Conservation (phyloP, 306 rosid genomes). For the Fagus sylvatica region DNA sequence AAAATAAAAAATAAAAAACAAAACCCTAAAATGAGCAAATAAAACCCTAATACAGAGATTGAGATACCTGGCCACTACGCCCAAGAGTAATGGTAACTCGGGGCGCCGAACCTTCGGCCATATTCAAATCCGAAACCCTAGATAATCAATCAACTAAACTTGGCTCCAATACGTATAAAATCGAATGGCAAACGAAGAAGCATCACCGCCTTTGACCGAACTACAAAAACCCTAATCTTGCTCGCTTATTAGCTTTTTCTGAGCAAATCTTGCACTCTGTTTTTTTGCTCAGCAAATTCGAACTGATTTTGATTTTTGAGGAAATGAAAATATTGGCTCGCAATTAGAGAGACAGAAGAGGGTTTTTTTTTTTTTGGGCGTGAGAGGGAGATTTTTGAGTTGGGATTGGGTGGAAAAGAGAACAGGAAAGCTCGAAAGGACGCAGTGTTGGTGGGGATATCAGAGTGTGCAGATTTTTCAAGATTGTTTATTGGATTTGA, state of each 20-base stretch:
- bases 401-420: not conserved
- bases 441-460: not conserved
- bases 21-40: not conserved
- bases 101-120: slow-evolving; percentile 69
- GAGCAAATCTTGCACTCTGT: not conserved
- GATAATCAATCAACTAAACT: slow-evolving; percentile 23
- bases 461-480: not conserved
- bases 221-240: slow-evolving; percentile 32
- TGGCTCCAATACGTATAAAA: slow-evolving; percentile 7
- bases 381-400: not conserved
- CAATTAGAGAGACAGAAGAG: not conserved
- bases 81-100: slow-evolving; percentile 92
- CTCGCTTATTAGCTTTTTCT: too few relatives aligned
- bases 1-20: not conserved
- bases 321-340: slow-evolving; percentile 1
- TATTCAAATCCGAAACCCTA: slow-evolving; percentile 56
- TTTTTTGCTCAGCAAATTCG: not conserved
- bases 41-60: not conserved
- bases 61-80: slow-evolving; percentile 76
- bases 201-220: slow-evolving; percentile 21
- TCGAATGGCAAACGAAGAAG: slow-evolving; percentile 1
- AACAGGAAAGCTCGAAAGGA: not conserved
- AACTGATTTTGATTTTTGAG: not conserved
- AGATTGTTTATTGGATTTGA: not conserved
- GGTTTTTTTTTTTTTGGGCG: not conserved